Evolutionary conservation across 768 basidiomycete species (phyloP), one percentile per base, ranked within the genome.

Genomic region (Mrakia blollopis): DNA sequence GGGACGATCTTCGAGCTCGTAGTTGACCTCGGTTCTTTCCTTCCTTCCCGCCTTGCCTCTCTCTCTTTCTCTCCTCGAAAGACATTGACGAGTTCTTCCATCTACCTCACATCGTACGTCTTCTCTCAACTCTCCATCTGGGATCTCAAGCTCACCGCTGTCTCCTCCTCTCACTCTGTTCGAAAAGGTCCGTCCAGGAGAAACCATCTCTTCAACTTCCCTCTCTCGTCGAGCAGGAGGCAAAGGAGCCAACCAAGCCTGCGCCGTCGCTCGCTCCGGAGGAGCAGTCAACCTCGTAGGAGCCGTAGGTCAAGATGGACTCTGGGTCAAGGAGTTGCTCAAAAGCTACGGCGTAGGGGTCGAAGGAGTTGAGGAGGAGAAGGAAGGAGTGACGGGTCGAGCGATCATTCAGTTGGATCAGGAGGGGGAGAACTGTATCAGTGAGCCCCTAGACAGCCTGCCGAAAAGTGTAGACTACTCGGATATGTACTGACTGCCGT

Each of bases 231-330:
- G 82, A 52, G 81, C 85, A 13, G 85, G 85, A 3, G 85, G 85
- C 0, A 86, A 86, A 75, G 85, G 85, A 18, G 85, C 85, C 11
- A 86, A 86, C 75, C 84, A 85, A 73, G 83, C 85, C n/a, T 82
- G 81, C 44, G 81, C 85, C 0, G 81, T 83, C 1, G 85, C 85
- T 23, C 44, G 73, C 18, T 52, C 52, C 16, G 74, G 37, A 23
- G 32, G 44, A 39, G 2, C 16, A 7, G 74, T 65, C 35, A 18
- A 75, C 14, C 47, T 79, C 9, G 72, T 68, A 25, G 77, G 77
- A 16, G 72, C 70, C 2, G 39, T 78, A 28, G 78, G 78, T n/a
- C 21, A 70, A 7, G 79, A 80, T 62, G 81, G 80, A 6, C 30
- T 23, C 32, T 82, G 81, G 79, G 80, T 84, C 8, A 78, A 76